Evolutionary conservation across 768 basidiomycete species (phyloP).

Genomic region (Lactarius hengduanensis): DNA sequence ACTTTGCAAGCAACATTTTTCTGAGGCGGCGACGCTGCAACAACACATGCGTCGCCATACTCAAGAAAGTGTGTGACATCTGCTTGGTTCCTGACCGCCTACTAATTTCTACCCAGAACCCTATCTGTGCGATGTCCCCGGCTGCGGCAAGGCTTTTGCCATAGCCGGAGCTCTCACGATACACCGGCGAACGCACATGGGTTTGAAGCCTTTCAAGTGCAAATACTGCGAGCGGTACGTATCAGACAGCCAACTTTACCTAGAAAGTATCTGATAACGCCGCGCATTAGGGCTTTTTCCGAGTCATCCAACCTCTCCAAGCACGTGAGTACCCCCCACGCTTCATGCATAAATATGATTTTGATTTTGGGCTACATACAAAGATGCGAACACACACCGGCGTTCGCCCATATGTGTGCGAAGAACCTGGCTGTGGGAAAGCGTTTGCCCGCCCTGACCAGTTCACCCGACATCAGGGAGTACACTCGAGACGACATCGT

Average conservation of each 20-base stretch:
- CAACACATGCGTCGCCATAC: constrained; percentile 96
- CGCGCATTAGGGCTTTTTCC: constrained; percentile 65
- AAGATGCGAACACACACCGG: constrained; percentile 89
- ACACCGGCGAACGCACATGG: constrained; percentile 90
- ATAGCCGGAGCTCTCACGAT: constrained; percentile 94
- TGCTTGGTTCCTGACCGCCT: constrained; percentile 1
- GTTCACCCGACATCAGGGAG: constrained; percentile 61
- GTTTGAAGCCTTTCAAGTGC: constrained; percentile 90
- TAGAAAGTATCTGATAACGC: not conserved
- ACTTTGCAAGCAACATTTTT: constrained; percentile 82
- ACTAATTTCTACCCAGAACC: constrained; percentile 56
- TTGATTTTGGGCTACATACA: not conserved
- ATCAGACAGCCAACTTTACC: not conserved
- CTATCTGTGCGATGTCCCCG: constrained; percentile 84
- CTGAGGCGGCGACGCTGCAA: constrained; percentile 90
- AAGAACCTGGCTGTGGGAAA: constrained; percentile 73
- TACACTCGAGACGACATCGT: constrained; percentile 42
- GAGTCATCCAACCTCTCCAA: constrained; percentile 93
- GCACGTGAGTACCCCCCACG: constrained; percentile 57
- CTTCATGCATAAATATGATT: not conserved
- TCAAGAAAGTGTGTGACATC: constrained; percentile 71
- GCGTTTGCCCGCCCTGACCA: constrained; percentile 85
- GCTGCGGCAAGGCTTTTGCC: constrained; percentile 91
- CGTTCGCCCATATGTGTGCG: constrained; percentile 77
- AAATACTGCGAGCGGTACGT: constrained; percentile 73